These are phyloP conservation scores for Decorospora gaudefroyi DNA, from an alignment of 2,329 filamentous ascomycete genomes.

Conservation along the genomic window DNA sequence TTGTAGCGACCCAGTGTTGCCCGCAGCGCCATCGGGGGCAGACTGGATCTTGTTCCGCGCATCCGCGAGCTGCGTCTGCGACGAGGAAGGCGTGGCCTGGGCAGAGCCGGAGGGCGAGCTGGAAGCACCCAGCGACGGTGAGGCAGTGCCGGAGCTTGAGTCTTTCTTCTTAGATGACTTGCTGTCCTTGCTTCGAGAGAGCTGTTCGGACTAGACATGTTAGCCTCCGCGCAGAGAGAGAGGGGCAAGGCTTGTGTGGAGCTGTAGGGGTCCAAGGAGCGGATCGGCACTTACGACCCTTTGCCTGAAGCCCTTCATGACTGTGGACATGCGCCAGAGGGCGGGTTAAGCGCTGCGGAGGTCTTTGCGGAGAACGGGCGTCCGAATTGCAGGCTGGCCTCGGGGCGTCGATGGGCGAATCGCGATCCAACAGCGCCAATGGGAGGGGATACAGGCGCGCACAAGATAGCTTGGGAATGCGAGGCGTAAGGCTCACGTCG, in stretches of 20 bases:
- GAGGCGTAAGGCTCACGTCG: slow-evolving; percentile 32
- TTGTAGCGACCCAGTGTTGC: slow-evolving; percentile 34
- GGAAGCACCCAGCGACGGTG: slow-evolving; percentile 67
- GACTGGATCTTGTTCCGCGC: slow-evolving; percentile 79
- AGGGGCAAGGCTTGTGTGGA: slow-evolving; percentile 29
- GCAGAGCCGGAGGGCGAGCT: slow-evolving; percentile 65
- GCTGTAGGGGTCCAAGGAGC: slow-evolving; percentile 28
- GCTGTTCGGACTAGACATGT: slow-evolving; percentile 71
- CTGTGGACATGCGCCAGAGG: slow-evolving; percentile 52
- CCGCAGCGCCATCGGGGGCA: slow-evolving; percentile 39
- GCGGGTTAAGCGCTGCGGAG: slow-evolving; percentile 38
- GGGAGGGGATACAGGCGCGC: slow-evolving; percentile 27
- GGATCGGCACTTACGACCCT: slow-evolving; percentile 76
- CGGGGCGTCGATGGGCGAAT: slow-evolving; percentile 28
- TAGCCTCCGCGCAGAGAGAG: slow-evolving; percentile 50
- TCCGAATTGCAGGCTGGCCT: slow-evolving; percentile 29
- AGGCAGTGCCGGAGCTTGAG: slow-evolving; percentile 69
- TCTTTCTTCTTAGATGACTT: slow-evolving; percentile 76
- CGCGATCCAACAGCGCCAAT: slow-evolving; percentile 38
- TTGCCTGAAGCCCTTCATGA: slow-evolving; percentile 97
- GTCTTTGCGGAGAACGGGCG: slow-evolving; percentile 34
- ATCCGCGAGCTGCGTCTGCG: slow-evolving; percentile 84
- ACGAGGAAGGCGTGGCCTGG: slow-evolving; percentile 81
- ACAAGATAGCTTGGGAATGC: slow-evolving; percentile 18
- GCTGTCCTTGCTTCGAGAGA: slow-evolving; percentile 85